Conservation (phyloP, 2,329 filamentous ascomycete species). For the Diplodia mutila region DNA sequence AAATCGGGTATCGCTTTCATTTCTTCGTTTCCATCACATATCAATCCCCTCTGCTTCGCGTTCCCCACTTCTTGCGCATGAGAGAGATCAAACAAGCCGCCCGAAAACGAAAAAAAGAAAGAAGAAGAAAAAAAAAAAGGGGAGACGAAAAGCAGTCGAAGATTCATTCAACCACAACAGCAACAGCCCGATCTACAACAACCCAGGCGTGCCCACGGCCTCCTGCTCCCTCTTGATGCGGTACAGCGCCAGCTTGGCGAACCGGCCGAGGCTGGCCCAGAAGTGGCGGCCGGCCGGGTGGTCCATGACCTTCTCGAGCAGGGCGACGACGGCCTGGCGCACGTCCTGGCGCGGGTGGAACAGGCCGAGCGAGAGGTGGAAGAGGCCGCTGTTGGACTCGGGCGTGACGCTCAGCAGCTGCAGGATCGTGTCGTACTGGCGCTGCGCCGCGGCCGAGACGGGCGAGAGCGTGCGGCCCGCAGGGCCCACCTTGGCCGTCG, state of each 20-base stretch:
- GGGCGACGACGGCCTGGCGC: slow-evolving; percentile 72
- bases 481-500: neutral
- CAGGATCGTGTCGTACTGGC: slow-evolving; percentile 45
- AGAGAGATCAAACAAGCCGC: neutral
- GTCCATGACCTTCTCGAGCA: slow-evolving; percentile 79
- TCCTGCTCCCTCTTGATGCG: slow-evolving; percentile 68
- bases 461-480: slow-evolving; percentile 2
- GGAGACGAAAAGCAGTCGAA: neutral
- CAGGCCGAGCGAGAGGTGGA: slow-evolving; percentile 86
- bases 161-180: neutral
- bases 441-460: slow-evolving; percentile 27
- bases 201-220: neutral
- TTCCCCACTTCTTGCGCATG: neutral
- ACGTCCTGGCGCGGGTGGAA: slow-evolving; percentile 89
- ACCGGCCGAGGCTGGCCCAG: slow-evolving; percentile 84
- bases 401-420: slow-evolving; percentile 79
- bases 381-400: slow-evolving; percentile 84
- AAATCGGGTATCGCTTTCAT: slow-evolving; percentile 20
- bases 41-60: neutral
- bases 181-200: neutral
- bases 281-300: slow-evolving; percentile 94
- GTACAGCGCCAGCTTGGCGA: slow-evolving; percentile 84
- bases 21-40: slow-evolving; percentile 10
- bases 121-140: neutral
- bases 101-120: neutral